phyloP scores from a whole-genome alignment of 106 monocot genomes.

The Narthecium ossifragum region DNA sequence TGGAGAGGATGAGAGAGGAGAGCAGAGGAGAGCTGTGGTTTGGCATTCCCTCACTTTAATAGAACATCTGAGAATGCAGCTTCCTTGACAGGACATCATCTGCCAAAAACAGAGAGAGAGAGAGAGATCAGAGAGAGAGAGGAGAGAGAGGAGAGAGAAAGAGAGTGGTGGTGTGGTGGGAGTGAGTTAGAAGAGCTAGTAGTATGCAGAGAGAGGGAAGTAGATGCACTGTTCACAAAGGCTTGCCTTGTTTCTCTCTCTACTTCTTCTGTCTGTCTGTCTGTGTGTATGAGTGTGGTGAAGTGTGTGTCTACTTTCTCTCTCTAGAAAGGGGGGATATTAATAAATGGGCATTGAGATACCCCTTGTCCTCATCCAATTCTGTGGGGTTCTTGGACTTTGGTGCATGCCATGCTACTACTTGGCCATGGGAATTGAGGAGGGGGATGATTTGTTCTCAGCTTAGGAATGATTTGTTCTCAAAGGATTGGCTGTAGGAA shows the following conservation, averaged over 20 bases:
- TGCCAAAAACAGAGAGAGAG: constrained; percentile 42
- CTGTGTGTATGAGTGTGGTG: background rate
- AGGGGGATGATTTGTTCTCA: constrained; percentile 21
- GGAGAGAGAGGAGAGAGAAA: background rate
- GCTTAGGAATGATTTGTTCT: constrained; percentile 22
- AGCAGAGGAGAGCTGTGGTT: no score
- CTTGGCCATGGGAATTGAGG: no score
- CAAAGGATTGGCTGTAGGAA: constrained; percentile 25
- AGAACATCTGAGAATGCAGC: constrained; percentile 59
- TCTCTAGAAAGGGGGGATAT: background rate
- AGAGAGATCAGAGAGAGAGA: background rate
- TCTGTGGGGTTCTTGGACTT: constrained; percentile 31
- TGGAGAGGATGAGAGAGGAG: background rate
- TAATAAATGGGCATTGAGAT: no score
- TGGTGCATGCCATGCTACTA: no score
- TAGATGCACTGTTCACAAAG: constrained; percentile 6
- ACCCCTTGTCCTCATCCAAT: constrained; percentile 9
- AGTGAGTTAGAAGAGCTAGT: no score
- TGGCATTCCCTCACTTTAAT: constrained; percentile 51
- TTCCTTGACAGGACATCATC: constrained; percentile 55
- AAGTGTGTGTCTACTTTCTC: background rate
- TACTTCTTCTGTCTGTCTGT: constrained; percentile 16
- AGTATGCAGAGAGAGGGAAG: no score
- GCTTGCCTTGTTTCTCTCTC: no score
- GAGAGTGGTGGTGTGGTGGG: background rate